Evolutionary conservation across 441 rosid species (phyloP).

Genomic region (Gossypium trilobum): DNA sequence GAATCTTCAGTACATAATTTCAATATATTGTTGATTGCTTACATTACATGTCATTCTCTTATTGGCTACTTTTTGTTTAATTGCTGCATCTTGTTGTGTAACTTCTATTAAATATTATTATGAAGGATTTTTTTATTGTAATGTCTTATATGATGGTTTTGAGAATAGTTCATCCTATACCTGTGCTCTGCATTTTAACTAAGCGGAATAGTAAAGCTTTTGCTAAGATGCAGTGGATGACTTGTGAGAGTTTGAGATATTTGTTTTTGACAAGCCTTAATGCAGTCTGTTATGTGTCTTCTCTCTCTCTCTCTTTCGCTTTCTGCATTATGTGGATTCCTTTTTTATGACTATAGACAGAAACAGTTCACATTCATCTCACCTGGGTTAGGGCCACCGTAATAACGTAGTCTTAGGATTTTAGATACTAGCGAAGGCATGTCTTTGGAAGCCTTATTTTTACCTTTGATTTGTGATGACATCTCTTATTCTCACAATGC

Average conservation of each 20-base stretch:
- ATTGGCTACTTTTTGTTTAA: not conserved
- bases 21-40: not conserved
- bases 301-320: not conserved
- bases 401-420: not conserved
- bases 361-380: slow-evolving; percentile 4
- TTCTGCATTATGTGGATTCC: not conserved
- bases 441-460: slow-evolving; percentile 2
- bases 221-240: slow-evolving; percentile 10
- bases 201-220: not conserved
- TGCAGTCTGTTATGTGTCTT: not conserved
- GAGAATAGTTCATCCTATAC: not conserved
- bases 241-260: not conserved
- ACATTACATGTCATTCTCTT: slow-evolving; percentile 5
- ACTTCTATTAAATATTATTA: not conserved
- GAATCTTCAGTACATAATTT: slow-evolving; percentile 1
- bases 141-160: not conserved
- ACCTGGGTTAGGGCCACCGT: not conserved
- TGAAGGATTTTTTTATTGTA: not conserved
- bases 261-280: not conserved
- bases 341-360: not conserved
- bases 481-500: slow-evolving; percentile 4
- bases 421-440: not conserved
- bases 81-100: slow-evolving; percentile 7
- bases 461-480: not conserved
- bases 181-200: slow-evolving; percentile 1